Base-by-base conservation (phyloP, 2,329 filamentous ascomycete genomes). In the Thelonectria rubi region DNA sequence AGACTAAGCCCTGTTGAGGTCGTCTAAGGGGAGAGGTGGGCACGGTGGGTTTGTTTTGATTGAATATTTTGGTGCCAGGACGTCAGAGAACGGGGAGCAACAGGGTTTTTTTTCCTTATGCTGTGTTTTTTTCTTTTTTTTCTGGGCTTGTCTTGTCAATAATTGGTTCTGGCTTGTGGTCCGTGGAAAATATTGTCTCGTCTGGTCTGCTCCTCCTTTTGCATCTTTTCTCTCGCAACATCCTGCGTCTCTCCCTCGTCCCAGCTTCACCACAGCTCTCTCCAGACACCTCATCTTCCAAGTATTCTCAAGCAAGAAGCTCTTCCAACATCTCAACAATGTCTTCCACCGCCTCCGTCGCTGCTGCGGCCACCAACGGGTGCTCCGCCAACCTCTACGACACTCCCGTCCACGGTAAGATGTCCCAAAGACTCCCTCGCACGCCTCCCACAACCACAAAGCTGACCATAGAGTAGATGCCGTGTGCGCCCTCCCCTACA, bases 401-500 rank as follows among this genome's bases (percentile, higher is more conserved):
- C 59, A 77, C 80, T 40, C 82, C 82, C 15, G 73, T 74, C 39
- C 67, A 71, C 20, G 81, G 32, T 34, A 34, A 34, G 26, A 30
- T 10, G n/a, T n/a, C 26, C 10, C 26, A 30, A 6, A 30, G 5
- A 3, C 32, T 14, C 32, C 32, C 14, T 34, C 32, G 5, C 9
- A 3, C 32, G 5, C 32, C 14, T 11, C 3, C 32, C 11, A 11
- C 9, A 12, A 14, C 32, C 5, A 7, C 24, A 24, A 24, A n/a
- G 11, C 32, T 8, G 32, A 7, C 11, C 5, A 11, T 8, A 14
- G 11, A 34, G 9, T 8, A 34, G 32, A 84, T 60, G 72, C 76
- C 15, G 78, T 77, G 42, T 85, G 83, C 70, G 83, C 76, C 3
- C 73, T 82, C 51, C 70, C 77, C 24, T 73, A 73, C 60, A 72